These are phyloP conservation scores for Aspergillus sp. DNA, from an alignment of 2,329 filamentous ascomycete genomes.

Conservation along the genomic window DNA sequence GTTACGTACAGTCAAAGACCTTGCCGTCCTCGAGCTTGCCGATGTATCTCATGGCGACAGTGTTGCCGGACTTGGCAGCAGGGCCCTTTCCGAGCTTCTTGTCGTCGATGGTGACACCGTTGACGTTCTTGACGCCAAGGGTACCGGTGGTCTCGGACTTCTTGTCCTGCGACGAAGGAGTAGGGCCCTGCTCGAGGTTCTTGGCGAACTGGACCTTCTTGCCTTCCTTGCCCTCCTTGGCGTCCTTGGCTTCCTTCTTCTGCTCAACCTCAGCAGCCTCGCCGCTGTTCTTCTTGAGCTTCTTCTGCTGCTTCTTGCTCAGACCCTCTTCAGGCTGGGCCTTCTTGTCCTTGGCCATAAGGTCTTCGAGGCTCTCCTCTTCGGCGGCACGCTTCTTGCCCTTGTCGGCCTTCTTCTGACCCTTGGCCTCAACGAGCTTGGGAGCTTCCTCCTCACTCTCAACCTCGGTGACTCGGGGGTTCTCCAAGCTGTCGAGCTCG, in stretches of 20 bases:
- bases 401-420: constrained; percentile 55
- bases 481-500: constrained; percentile 68
- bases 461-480: constrained; percentile 78
- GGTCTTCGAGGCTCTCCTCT: constrained; percentile 64
- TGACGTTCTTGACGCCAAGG: constrained; percentile 67
- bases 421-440: constrained; percentile 39
- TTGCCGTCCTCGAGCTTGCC: constrained; percentile 93
- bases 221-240: constrained; percentile 55
- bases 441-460: constrained; percentile 65
- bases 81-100: constrained; percentile 84
- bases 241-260: constrained; percentile 47
- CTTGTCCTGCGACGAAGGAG: constrained; percentile 55
- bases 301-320: constrained; percentile 97
- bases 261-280: constrained; percentile 61
- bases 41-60: constrained; percentile 92
- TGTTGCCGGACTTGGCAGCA: constrained; percentile 81
- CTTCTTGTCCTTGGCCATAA: constrained; percentile 69
- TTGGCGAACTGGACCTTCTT: constrained; percentile 99
- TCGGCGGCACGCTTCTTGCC: constrained; percentile 81
- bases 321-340: constrained; percentile 61
- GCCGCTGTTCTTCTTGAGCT: constrained; percentile 97
- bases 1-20: constrained; percentile 77
- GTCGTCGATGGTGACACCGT: constrained; percentile 90
- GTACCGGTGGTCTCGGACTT: constrained; percentile 46
- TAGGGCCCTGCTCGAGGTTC: constrained; percentile 95